phyloP scores from a whole-genome alignment of 179 eudicot species.

The Drosera spatulata region DNA sequence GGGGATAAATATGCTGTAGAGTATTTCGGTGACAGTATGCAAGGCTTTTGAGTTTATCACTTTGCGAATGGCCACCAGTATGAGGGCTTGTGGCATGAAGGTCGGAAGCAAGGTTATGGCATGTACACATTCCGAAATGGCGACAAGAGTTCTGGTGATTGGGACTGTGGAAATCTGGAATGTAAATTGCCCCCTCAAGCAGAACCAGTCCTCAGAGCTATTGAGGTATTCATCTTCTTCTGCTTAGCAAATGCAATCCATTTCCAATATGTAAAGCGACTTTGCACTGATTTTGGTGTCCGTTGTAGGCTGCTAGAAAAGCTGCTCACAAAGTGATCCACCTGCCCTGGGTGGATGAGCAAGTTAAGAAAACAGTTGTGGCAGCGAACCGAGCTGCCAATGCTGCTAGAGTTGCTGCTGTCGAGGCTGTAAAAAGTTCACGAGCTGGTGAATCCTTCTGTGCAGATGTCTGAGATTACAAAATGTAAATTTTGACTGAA shows the following conservation, averaged over 20 bases:
- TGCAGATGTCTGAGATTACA: neutral
- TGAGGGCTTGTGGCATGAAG: constrained; percentile 94
- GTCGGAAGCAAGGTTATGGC: constrained; percentile 74
- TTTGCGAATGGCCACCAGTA: constrained; percentile 76
- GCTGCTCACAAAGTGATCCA: constrained; percentile 66
- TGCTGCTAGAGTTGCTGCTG: constrained; percentile 87
- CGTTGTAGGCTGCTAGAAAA: constrained; percentile 65
- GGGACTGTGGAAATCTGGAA: constrained; percentile 65
- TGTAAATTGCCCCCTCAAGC: constrained; percentile 27
- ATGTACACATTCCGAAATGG: constrained; percentile 74
- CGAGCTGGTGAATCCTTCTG: constrained; percentile 46
- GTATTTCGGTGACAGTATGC: constrained; percentile 72
- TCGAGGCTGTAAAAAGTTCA: constrained; percentile 75
- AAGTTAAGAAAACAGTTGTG: constrained; percentile 64
- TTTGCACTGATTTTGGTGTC: neutral
- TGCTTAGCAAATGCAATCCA: neutral
- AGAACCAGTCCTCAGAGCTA: constrained; percentile 61
- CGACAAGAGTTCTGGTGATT: constrained; percentile 59
- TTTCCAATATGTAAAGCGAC: neutral
- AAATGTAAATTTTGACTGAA: constrained; percentile 10
- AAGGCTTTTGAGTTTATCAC: constrained; percentile 81
- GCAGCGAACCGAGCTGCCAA: constrained; percentile 89
- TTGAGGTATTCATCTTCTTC: constrained; percentile 42
- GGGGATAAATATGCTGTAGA: no score
- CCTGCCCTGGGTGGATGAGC: constrained; percentile 61